Evolutionary conservation across 116 monocot genomes (phyloP).

Genomic region (Phalaenopsis hybrid): DNA sequence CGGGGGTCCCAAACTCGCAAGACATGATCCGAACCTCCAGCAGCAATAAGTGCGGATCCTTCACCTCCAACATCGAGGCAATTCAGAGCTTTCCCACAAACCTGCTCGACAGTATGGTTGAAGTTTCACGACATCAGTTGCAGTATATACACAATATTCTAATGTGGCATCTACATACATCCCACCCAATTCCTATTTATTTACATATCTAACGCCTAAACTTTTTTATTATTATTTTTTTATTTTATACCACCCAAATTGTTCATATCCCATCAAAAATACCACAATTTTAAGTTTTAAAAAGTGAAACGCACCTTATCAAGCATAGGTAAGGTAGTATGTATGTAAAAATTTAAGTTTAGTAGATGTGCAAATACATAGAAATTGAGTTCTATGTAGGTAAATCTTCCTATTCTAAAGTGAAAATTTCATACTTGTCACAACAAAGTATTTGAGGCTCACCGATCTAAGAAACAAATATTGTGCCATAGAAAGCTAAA

Average conservation of each 20-base stretch:
- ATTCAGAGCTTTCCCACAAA: conserved; percentile 72
- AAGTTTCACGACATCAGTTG: background rate
- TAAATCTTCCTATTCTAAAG: background rate
- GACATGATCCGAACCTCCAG: conserved; percentile 82
- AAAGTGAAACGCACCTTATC: too few species aligned
- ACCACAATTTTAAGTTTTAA: too few species aligned
- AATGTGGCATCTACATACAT: too few species aligned
- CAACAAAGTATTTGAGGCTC: background rate
- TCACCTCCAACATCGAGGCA: conserved; percentile 94
- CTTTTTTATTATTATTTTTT: too few species aligned
- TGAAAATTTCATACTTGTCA: background rate
- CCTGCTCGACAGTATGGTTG: conserved; percentile 26
- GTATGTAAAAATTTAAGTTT: too few species aligned
- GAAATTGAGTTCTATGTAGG: too few species aligned
- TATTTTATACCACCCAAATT: too few species aligned
- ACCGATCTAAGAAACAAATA: background rate
- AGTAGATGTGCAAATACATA: too few species aligned
- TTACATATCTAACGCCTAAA: too few species aligned
- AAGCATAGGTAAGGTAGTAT: too few species aligned
- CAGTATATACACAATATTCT: background rate
- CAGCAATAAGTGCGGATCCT: conserved; percentile 76
- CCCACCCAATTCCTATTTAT: too few species aligned
- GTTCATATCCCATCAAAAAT: too few species aligned
- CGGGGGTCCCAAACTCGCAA: conserved; percentile 95
- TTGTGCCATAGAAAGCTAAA: background rate